These are phyloP conservation scores for Umbelopsis sp. DNA, from an alignment of 192 early-diverging fungal genomes.

Conservation along the genomic window DNA sequence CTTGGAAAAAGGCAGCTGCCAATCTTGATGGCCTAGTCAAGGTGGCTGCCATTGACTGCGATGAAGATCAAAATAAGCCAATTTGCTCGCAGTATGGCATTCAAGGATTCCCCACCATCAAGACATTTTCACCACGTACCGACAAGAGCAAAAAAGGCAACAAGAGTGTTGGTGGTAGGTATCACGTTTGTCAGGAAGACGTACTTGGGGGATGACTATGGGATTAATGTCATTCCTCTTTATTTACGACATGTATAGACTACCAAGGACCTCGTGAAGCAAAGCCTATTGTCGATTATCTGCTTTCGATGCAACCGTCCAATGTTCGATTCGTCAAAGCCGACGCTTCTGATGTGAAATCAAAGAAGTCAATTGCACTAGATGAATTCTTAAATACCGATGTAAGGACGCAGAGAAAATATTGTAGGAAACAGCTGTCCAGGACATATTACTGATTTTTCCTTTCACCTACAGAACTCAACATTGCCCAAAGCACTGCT, in stretches of 20 bases:
- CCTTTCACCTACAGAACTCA: conserved; percentile 37
- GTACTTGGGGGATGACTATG: too few species aligned
- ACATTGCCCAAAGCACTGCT: conserved; percentile 72
- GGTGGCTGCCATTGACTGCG: conserved; percentile 91
- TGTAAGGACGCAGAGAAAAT: conserved; percentile 33
- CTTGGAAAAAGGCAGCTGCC: conserved; percentile 86
- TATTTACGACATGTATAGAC: conserved; percentile 41
- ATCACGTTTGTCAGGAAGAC: neutral
- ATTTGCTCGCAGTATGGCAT: conserved; percentile 81
- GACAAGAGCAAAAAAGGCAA: conserved; percentile 47
- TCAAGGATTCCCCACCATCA: conserved; percentile 88
- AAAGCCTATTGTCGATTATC: conserved; percentile 72
- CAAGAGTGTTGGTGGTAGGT: conserved; percentile 38
- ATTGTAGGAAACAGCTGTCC: neutral
- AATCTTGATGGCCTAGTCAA: conserved; percentile 84
- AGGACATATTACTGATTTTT: neutral
- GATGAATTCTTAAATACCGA: conserved; percentile 60
- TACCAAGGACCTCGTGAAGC: conserved; percentile 77
- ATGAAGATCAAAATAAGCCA: conserved; percentile 73
- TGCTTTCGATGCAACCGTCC: conserved; percentile 65
- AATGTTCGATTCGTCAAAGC: conserved; percentile 45
- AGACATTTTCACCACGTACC: conserved; percentile 63
- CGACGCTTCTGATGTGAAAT: conserved; percentile 40
- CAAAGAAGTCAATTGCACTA: conserved; percentile 52
- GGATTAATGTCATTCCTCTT: neutral